Conservation (phyloP, 192 early-diverging fungal genomes). For the Podila minutissima region DNA sequence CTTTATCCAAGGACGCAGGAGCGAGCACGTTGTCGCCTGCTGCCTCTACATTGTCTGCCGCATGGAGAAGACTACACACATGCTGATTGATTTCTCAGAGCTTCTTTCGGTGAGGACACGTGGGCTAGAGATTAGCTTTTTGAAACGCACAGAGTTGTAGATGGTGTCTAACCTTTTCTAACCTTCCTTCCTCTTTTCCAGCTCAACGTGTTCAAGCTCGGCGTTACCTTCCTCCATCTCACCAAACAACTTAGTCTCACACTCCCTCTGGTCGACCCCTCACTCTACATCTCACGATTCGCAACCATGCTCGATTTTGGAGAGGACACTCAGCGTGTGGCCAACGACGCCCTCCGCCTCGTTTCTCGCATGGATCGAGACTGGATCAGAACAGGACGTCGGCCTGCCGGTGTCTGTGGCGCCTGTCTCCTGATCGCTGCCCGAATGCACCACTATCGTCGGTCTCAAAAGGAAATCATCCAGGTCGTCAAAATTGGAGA, state of each 20-base stretch:
- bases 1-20: conserved; percentile 86
- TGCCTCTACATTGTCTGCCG: conserved; percentile 95
- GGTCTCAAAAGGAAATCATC: conserved; percentile 87
- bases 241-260: conserved; percentile 69
- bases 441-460: conserved; percentile 88
- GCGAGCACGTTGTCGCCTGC: conserved; percentile 80
- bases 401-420: conserved; percentile 95
- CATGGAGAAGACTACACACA: conserved; percentile 82
- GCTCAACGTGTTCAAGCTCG: conserved; percentile 90
- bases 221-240: conserved; percentile 84
- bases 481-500: conserved; percentile 91
- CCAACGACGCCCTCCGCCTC: conserved; percentile 81
- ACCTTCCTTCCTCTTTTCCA: conserved; percentile 16
- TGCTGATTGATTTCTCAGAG: conserved; percentile 98
- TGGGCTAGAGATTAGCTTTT: background rate
- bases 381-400: conserved; percentile 91
- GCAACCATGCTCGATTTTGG: conserved; percentile 92
- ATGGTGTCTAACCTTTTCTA: background rate
- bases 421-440: conserved; percentile 91
- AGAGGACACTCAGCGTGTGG: conserved; percentile 81
- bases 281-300: conserved; percentile 92
- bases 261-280: conserved; percentile 88
- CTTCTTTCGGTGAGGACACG: conserved; percentile 67
- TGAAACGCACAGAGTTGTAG: background rate
- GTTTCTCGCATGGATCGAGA: conserved; percentile 93